These are phyloP conservation scores for Fusarium sp. DNA, from an alignment of 2,329 filamentous ascomycete genomes.

Conservation along the genomic window DNA sequence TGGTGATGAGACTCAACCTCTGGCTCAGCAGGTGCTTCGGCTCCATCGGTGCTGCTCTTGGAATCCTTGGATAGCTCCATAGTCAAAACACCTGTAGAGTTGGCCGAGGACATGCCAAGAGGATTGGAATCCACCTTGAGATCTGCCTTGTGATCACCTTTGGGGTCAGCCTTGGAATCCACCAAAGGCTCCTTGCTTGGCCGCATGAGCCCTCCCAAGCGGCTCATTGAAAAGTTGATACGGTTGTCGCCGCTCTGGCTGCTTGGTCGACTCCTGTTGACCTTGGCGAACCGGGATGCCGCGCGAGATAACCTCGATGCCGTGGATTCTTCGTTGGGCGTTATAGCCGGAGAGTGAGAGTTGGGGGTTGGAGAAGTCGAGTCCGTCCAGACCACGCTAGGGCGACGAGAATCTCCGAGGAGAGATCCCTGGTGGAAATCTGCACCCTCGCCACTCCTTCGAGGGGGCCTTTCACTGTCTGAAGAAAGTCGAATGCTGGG, in stretches of 20 bases:
- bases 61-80: slow-evolving; percentile 39
- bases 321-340: slow-evolving; percentile 66
- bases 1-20: slow-evolving; percentile 32
- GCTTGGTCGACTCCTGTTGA: slow-evolving; percentile 64
- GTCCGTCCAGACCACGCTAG: slow-evolving; percentile 64
- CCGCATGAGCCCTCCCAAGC: slow-evolving; percentile 65
- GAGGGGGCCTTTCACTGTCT: slow-evolving; percentile 63
- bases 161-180: slow-evolving; percentile 38
- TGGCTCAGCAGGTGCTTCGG: slow-evolving; percentile 41
- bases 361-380: slow-evolving; percentile 54
- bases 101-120: slow-evolving; percentile 43
- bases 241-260: slow-evolving; percentile 71
- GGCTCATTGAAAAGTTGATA: slow-evolving; percentile 68
- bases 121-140: slow-evolving; percentile 21
- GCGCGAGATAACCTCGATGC: slow-evolving; percentile 68
- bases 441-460: slow-evolving; percentile 62
- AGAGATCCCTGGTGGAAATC: slow-evolving; percentile 51
- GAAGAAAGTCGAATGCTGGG: slow-evolving; percentile 67
- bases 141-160: slow-evolving; percentile 31
- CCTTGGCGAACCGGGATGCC: slow-evolving; percentile 65
- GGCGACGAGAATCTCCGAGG: slow-evolving; percentile 58
- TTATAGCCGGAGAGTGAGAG: slow-evolving; percentile 53
- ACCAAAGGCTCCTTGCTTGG: slow-evolving; percentile 60
- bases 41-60: slow-evolving; percentile 23
- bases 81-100: slow-evolving; percentile 42